Evolutionary conservation across 1,139 yeast genomes (phyloP).

Genomic region (Candida sojae): DNA sequence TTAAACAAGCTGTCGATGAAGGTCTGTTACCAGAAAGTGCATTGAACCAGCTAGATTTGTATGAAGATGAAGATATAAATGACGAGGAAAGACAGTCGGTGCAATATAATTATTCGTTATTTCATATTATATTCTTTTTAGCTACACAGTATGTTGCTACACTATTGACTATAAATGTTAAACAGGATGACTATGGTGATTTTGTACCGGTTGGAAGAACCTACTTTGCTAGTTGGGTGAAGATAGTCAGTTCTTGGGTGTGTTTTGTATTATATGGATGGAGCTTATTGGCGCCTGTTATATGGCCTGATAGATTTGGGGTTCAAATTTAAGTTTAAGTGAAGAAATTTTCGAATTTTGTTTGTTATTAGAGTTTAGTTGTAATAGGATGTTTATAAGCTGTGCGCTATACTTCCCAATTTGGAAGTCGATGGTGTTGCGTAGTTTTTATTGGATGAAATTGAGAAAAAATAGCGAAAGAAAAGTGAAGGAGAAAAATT

Average conservation of each 20-base stretch:
- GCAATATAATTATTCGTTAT: conserved; percentile 83
- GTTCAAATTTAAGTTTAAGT: conserved; percentile 23
- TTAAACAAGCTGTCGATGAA: conserved; percentile 90
- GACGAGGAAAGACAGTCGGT: conserved; percentile 72
- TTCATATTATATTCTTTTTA: conserved; percentile 87
- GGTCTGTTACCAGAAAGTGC: conserved; percentile 96
- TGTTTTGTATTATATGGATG: conserved; percentile 85
- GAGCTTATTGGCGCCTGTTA: conserved; percentile 88
- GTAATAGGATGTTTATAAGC: background rate
- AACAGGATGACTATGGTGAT: conserved; percentile 80
- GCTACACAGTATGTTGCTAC: conserved; percentile 99
- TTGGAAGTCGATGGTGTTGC: conserved; percentile 21
- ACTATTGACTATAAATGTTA: conserved; percentile 85
- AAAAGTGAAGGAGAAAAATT: conserved; percentile 6
- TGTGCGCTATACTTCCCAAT: conserved; percentile 17
- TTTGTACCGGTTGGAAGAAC: conserved; percentile 98
- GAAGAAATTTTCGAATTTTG: background rate
- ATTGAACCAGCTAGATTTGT: conserved; percentile 65
- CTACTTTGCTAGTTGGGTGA: conserved; percentile 93
- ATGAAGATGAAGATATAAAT: conserved; percentile 42
- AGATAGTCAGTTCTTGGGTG: conserved; percentile 88
- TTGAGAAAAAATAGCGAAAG: background rate
- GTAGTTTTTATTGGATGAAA: conserved; percentile 18
- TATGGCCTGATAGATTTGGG: conserved; percentile 86
- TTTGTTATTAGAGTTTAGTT: background rate